These are phyloP conservation scores for Talaromyces nanjingensis DNA, from an alignment of 495 filamentous ascomycete species.

Conservation along the genomic window DNA sequence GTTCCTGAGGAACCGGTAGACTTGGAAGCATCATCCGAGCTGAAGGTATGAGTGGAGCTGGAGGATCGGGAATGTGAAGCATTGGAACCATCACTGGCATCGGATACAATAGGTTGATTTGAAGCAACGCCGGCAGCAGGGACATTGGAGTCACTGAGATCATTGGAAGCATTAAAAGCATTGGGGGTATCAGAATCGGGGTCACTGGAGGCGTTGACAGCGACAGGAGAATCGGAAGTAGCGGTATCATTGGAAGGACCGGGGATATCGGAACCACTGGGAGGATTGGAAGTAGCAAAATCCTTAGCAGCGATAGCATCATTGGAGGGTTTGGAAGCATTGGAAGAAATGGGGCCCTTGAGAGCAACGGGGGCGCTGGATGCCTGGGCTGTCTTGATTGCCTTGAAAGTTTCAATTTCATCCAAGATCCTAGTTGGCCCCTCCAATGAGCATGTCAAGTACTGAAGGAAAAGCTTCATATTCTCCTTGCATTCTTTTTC, in stretches of 20 bases:
- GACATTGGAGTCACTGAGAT: not conserved
- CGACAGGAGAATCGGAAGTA: not conserved
- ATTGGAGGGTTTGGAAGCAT: too few relatives aligned
- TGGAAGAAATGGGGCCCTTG: too few relatives aligned
- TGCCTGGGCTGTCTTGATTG: too few relatives aligned
- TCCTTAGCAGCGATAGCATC: too few relatives aligned
- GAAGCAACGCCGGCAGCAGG: not conserved
- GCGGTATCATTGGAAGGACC: not conserved
- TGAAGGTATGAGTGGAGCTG: not conserved
- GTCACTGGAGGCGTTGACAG: not conserved
- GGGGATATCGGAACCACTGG: too few relatives aligned
- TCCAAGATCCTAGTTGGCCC: too few relatives aligned
- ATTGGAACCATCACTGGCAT: not conserved
- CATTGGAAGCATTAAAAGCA: not conserved
- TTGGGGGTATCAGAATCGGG: not conserved
- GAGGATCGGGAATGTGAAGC: not conserved
- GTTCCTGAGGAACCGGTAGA: not conserved
- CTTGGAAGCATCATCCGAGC: not conserved
- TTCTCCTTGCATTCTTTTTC: too few relatives aligned
- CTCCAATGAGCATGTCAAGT: too few relatives aligned
- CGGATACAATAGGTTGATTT: not conserved
- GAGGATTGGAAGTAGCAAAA: too few relatives aligned
- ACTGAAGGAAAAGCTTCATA: too few relatives aligned
- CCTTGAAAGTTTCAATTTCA: too few relatives aligned
- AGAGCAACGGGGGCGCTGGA: too few relatives aligned